These are phyloP conservation scores for Populus hybrid DNA, from an alignment of 441 rosid genomes.

Conservation along the genomic window DNA sequence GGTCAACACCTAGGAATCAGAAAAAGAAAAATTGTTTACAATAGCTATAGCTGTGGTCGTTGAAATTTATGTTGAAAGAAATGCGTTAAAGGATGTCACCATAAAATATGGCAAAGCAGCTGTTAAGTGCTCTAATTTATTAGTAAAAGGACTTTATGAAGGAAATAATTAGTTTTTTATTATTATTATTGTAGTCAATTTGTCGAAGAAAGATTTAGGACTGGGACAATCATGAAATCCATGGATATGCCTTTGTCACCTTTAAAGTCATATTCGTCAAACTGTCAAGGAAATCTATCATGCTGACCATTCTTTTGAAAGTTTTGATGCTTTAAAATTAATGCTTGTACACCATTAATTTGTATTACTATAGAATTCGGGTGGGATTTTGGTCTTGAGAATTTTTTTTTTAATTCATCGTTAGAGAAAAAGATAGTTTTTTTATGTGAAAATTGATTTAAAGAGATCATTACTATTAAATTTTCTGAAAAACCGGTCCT, in stretches of 20 bases:
- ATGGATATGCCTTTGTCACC: background rate
- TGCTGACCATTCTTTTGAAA: constrained; percentile 4
- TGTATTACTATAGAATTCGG: background rate
- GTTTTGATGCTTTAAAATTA: background rate
- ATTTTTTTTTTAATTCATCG: too few relatives aligned
- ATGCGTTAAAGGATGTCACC: constrained; percentile 28
- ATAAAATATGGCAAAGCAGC: constrained; percentile 18
- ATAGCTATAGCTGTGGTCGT: background rate
- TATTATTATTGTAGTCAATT: constrained; percentile 11
- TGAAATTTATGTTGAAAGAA: constrained; percentile 19
- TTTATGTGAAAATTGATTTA: too few relatives aligned
- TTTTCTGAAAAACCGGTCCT: background rate
- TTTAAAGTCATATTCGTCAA: constrained; percentile 19
- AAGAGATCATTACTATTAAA: too few relatives aligned
- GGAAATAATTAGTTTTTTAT: background rate
- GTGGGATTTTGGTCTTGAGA: background rate
- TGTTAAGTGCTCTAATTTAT: background rate
- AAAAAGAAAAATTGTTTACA: constrained; percentile 10
- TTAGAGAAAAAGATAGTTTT: too few relatives aligned
- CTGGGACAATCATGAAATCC: constrained; percentile 20
- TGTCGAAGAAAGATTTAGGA: constrained; percentile 15
- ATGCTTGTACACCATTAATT: background rate
- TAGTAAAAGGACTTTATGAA: background rate
- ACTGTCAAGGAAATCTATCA: constrained; percentile 1
- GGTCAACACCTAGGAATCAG: constrained; percentile 34